Percentiles rank a stretch among this genome's conserved stretches.
Conservation (phyloP, 768 basidiomycete genomes). For the Termitomyces sp. region DNA sequence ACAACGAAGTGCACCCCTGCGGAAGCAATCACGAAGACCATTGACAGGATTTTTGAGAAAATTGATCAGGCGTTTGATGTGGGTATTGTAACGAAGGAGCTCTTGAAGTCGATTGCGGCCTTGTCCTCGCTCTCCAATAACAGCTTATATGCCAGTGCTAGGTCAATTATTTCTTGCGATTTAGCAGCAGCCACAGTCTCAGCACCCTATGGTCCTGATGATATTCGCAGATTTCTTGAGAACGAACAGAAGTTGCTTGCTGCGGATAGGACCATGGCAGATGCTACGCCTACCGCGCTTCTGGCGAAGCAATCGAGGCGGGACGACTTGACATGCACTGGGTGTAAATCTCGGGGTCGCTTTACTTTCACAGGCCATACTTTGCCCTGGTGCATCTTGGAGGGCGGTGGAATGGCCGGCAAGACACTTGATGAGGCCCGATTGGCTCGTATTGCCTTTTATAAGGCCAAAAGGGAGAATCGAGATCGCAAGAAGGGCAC, state of each 20-base stretch:
- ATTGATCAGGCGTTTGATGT: too few species aligned
- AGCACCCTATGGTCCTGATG: too few species aligned
- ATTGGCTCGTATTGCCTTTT: neutral
- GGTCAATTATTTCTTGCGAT: too few species aligned
- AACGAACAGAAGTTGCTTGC: neutral
- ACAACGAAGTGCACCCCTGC: too few species aligned
- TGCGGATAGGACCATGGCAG: neutral
- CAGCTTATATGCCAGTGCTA: too few species aligned
- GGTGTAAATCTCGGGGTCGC: neutral
- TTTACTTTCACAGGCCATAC: neutral
- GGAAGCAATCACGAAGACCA: too few species aligned
- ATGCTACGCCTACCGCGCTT: neutral
- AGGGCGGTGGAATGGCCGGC: neutral
- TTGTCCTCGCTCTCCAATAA: too few species aligned
- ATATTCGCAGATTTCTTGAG: too few species aligned
- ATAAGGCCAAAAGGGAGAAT: neutral
- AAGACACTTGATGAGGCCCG: neutral
- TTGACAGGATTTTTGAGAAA: too few species aligned
- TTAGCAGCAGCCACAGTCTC: too few species aligned
- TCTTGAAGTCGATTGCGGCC: too few species aligned
- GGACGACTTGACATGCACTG: neutral
- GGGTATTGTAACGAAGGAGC: too few species aligned
- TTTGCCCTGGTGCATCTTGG: neutral
- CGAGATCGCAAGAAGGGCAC: neutral
- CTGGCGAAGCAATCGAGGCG: neutral